These are phyloP conservation scores for Cryptococcus sp. DNA, from an alignment of 1,284 basidiomycete species.

Conservation along the genomic window DNA sequence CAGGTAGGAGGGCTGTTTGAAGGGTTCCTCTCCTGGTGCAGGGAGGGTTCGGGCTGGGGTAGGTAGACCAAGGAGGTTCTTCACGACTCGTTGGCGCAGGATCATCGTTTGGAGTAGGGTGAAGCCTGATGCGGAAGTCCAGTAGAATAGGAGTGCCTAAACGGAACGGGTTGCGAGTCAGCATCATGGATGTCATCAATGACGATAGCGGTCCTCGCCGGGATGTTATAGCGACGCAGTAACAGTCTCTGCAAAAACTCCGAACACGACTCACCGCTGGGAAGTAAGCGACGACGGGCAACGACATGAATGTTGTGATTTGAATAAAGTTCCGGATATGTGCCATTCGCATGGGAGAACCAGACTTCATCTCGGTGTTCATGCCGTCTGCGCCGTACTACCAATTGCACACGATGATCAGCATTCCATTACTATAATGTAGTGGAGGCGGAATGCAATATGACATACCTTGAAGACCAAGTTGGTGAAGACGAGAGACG, in stretches of 20 bases:
- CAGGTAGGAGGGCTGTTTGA: constrained; percentile 20
- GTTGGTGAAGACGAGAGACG: constrained; percentile 67
- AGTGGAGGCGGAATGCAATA: background rate
- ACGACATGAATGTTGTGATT: constrained; percentile 61
- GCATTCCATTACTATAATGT: constrained; percentile 51
- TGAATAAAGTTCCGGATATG: constrained; percentile 75
- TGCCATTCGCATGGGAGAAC: constrained; percentile 53
- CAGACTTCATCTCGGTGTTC: constrained; percentile 45
- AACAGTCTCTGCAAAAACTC: background rate
- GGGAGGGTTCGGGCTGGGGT: constrained; percentile 29
- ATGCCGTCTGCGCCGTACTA: constrained; percentile 63
- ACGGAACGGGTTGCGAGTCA: background rate
- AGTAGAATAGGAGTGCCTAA: constrained; percentile 60
- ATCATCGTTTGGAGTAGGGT: constrained; percentile 58
- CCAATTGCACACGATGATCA: constrained; percentile 50
- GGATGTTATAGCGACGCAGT: background rate
- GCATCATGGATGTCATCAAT: background rate
- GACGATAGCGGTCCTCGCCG: no score
- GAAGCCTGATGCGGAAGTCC: constrained; percentile 58
- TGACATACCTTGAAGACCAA: constrained; percentile 67
- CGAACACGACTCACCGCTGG: constrained; percentile 42
- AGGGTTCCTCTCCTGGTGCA: constrained; percentile 24
- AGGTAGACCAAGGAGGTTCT: constrained; percentile 48
- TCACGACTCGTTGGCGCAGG: constrained; percentile 45
- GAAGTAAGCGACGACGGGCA: constrained; percentile 66